A percentile compares a stretch with the other conserved stretches of the same genome.
These are phyloP conservation scores for Brettanomyces custersianus DNA, from an alignment of 805 yeast genomes.

Conservation along the genomic window DNA sequence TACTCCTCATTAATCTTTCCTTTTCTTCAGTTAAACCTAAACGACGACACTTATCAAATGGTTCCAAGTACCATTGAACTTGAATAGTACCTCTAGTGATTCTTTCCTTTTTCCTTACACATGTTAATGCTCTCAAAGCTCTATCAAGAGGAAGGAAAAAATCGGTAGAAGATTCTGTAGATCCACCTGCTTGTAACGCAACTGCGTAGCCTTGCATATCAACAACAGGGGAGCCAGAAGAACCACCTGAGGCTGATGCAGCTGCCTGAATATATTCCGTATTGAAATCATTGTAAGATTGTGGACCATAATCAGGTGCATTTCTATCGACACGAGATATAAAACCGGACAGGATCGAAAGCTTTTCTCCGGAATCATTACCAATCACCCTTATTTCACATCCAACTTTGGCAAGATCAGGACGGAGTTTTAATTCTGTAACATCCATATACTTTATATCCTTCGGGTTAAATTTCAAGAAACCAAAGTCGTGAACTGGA, in stretches of 20 bases:
- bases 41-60: constrained; percentile 85
- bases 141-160: constrained; percentile 82
- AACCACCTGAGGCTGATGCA: constrained; percentile 92
- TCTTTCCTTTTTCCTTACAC: constrained; percentile 49
- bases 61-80: constrained; percentile 79
- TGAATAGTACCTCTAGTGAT: constrained; percentile 89
- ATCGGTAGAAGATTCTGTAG: constrained; percentile 85
- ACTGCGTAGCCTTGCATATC: constrained; percentile 80
- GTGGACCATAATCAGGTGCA: constrained; percentile 87
- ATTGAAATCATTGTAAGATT: constrained; percentile 86
- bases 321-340: constrained; percentile 81
- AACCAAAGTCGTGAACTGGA: constrained; percentile 94
- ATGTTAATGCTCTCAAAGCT: constrained; percentile 70
- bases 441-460: constrained; percentile 67
- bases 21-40: constrained; percentile 71
- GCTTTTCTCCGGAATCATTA: constrained; percentile 92
- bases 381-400: constrained; percentile 91
- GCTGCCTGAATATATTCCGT: constrained; percentile 95
- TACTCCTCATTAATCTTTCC: constrained; percentile 55
- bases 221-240: constrained; percentile 95
- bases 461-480: constrained; percentile 67
- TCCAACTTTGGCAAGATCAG: constrained; percentile 85
- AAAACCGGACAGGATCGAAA: constrained; percentile 82
- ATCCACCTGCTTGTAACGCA: constrained; percentile 92
- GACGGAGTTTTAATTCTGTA: constrained; percentile 56